Percentiles rank a stretch among this genome's conserved stretches.
These are phyloP conservation scores for Boletus edulis DNA, from an alignment of 768 basidiomycete species.

Conservation along the genomic window DNA sequence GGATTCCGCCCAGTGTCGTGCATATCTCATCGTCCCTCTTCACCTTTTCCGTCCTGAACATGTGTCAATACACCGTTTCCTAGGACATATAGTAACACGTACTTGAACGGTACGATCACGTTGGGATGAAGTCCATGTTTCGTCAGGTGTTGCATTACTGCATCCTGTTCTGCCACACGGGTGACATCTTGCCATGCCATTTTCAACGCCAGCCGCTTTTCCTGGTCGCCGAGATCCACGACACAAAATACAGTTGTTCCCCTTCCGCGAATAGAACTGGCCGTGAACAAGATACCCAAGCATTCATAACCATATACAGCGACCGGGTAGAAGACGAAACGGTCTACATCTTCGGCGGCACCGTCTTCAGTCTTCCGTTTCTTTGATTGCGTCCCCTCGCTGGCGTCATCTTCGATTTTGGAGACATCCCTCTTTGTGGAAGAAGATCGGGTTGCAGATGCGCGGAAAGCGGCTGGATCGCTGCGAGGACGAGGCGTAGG, in stretches of 20 bases:
- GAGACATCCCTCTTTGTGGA: not conserved
- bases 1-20: not conserved
- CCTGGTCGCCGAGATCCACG: not conserved
- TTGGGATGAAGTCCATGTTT: not conserved
- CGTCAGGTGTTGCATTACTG: not conserved
- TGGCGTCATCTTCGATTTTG: not conserved
- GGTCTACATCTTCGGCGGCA: no score
- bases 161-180: not conserved
- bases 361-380: no score
- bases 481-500: no score
- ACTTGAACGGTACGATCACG: not conserved
- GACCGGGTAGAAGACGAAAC: no score
- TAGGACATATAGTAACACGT: not conserved
- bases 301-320: not conserved
- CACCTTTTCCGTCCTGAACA: not conserved
- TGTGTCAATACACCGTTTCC: not conserved
- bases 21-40: not conserved
- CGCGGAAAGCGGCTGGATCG: no score
- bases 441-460: no score
- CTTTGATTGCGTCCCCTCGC: not conserved
- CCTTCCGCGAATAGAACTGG: slow-evolving; percentile 11
- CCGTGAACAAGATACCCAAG: not conserved
- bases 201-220: not conserved
- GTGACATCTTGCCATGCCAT: not conserved
- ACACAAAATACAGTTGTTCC: slow-evolving; percentile 9